These are phyloP conservation scores for Trypethelium eluteriae DNA, from an alignment of 495 filamentous ascomycete genomes.

Conservation along the genomic window DNA sequence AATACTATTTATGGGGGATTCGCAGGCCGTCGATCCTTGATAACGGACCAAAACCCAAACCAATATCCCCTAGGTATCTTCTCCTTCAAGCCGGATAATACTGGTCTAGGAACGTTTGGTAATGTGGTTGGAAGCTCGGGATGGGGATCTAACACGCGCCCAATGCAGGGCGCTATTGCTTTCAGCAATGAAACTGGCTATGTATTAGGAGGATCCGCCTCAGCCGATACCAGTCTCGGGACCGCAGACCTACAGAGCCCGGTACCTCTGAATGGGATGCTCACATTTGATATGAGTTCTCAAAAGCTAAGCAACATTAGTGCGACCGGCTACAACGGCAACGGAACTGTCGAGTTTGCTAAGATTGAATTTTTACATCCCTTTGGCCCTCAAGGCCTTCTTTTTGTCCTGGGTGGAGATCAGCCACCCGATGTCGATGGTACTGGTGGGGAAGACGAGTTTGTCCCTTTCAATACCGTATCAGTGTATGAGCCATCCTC, in stretches of 20 bases:
- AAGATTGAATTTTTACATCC: no score
- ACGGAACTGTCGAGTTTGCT: constrained; percentile 8
- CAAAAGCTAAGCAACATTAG: constrained; percentile 6
- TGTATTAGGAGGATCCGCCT: background rate
- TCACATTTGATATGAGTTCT: constrained; percentile 1
- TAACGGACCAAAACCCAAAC: background rate
- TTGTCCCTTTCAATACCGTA: background rate
- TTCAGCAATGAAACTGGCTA: constrained; percentile 5
- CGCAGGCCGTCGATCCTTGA: constrained; percentile 6
- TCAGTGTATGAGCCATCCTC: constrained; percentile 2
- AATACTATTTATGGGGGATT: constrained; percentile 2
- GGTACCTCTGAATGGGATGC: background rate
- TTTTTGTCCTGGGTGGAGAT: constrained; percentile 3
- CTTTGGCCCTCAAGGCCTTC: constrained; percentile 4
- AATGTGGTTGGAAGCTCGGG: background rate
- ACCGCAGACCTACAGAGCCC: background rate
- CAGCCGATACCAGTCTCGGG: background rate
- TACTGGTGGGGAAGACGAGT: background rate
- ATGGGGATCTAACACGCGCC: constrained; percentile 1
- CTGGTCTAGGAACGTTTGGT: background rate
- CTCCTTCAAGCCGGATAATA: background rate
- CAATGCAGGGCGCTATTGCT: constrained; percentile 5
- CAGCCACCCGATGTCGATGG: background rate
- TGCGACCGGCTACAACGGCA: constrained; percentile 3
- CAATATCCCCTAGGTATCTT: background rate